Conservation (phyloP, 371 early-diverging fungal species). For the Capniomyces stellatus region DNA sequence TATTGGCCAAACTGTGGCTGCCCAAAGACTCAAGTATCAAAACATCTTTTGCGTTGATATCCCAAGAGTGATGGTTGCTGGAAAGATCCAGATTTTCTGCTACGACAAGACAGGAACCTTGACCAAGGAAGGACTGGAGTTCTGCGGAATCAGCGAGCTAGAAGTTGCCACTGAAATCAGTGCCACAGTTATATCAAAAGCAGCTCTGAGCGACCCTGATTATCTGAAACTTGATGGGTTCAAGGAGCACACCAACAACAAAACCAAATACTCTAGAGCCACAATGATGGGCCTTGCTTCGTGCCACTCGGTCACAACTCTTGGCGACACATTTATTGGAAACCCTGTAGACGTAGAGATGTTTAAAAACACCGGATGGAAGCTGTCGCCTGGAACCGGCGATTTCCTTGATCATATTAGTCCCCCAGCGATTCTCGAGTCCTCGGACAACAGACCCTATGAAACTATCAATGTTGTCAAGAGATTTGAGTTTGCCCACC, state of each 20-base stretch:
- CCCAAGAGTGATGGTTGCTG: slow-evolving; percentile 66
- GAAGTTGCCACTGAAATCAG: background rate
- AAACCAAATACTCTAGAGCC: slow-evolving; percentile 12
- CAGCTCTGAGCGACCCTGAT: no score
- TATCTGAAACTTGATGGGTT: no score
- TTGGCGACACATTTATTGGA: slow-evolving; percentile 45
- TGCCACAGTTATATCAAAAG: no score
- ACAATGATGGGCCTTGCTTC: slow-evolving; percentile 47
- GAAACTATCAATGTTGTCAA: slow-evolving; percentile 35
- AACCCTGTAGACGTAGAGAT: slow-evolving; percentile 79
- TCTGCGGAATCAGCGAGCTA: slow-evolving; percentile 2
- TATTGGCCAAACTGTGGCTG: slow-evolving; percentile 60
- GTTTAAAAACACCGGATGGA: slow-evolving; percentile 41
- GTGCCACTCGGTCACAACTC: slow-evolving; percentile 50
- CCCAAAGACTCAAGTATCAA: slow-evolving; percentile 38
- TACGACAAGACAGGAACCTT: slow-evolving; percentile 66
- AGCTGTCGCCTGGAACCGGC: slow-evolving; percentile 24
- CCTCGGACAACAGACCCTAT: slow-evolving; percentile 26
- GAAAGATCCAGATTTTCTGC: slow-evolving; percentile 70
- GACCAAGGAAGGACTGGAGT: slow-evolving; percentile 36
- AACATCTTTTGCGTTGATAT: slow-evolving; percentile 50
- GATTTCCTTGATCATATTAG: slow-evolving; percentile 31
- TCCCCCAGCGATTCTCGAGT: slow-evolving; percentile 10
- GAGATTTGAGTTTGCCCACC: slow-evolving; percentile 74
- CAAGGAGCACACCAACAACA: no score